phyloP scores from a whole-genome alignment of 2,329 filamentous ascomycete genomes.

The Aspergillus sp. region DNA sequence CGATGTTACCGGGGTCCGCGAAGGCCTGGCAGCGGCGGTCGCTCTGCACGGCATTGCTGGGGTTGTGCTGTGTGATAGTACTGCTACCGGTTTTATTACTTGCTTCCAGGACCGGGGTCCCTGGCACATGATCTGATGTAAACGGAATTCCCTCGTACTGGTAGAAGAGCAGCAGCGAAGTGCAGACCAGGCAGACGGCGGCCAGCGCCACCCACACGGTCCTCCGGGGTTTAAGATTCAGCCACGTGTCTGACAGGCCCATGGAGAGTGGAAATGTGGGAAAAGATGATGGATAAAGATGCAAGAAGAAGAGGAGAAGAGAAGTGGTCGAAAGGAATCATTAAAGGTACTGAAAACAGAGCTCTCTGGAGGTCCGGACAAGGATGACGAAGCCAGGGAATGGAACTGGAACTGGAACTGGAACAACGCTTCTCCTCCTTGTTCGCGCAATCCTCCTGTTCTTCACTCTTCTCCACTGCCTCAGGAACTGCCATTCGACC shows the following conservation, averaged over 20 bases:
- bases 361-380: no score
- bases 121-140: constrained; percentile 1
- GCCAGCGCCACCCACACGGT: constrained; percentile 13
- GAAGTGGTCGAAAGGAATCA: not conserved
- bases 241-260: not conserved
- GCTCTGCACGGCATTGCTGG: constrained; percentile 1
- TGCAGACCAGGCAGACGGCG: constrained; percentile 8
- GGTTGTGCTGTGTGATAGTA: not conserved
- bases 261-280: not conserved
- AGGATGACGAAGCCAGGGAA: not conserved
- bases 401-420: not conserved
- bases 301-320: not conserved
- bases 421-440: constrained; percentile 1
- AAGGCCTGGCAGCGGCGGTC: constrained; percentile 41
- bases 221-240: constrained; percentile 1
- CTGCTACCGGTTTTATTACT: not conserved
- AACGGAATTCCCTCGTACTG: constrained; percentile 6
- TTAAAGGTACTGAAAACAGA: no score
- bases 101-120: not conserved
- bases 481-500: not conserved
- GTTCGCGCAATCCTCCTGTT: not conserved
- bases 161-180: constrained; percentile 7
- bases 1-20: constrained; percentile 48
- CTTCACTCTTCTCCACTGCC: no score
- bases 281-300: not conserved